Evolutionary conservation across 1,284 basidiomycete genomes (phyloP), one percentile per base, ranked within the genome.

Genomic region (Austropuccinia psidii): DNA sequence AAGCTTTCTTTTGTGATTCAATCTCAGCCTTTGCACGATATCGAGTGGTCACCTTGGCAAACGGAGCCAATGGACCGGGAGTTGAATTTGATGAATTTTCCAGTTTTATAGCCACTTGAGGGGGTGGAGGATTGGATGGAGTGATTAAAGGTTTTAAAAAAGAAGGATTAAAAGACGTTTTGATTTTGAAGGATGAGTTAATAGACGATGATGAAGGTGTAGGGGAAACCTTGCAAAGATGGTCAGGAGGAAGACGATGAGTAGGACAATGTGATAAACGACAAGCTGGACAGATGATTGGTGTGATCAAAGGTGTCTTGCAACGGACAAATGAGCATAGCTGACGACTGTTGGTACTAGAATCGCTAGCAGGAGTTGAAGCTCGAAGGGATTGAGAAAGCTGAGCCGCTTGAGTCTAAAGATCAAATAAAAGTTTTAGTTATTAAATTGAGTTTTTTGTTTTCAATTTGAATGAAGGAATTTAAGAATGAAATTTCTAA

Each of bases 181-280:
- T 5, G 60, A 27, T 31, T 64, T 47, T 33, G 43, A 9, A 66
- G 1, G 45, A 33, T 35, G 24, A 19, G 21, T 24, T 2, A 29
- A 45, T 49, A 47, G 35, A 68, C 47, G 65, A 68, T 57, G 37
- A 37, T 19, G 58, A 41, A 24, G 49, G 33, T 55, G 45, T 15
- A 57, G 35, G 27, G 27, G 27, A 37, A 24, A 47, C 41, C 35
- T 47, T 45, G 29, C 70, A 73, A 54, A 60, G 43, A 65, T 73
- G 70, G 24, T 73, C 70, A 24, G 61, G 58, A 29, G 37, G 37
- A n/a, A 73, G 50, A 39, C 70, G 70, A 41, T 73, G 70, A 6
- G 60, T 54, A 29, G 70, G 60, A 73, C 70, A 73, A 52, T 55
- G 65, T 29, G 29, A 39, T 15, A 29, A 39, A 19, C 55, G 35